Conservation (phyloP, 2,329 filamentous ascomycete species). For the Diaporthe vaccinii region DNA sequence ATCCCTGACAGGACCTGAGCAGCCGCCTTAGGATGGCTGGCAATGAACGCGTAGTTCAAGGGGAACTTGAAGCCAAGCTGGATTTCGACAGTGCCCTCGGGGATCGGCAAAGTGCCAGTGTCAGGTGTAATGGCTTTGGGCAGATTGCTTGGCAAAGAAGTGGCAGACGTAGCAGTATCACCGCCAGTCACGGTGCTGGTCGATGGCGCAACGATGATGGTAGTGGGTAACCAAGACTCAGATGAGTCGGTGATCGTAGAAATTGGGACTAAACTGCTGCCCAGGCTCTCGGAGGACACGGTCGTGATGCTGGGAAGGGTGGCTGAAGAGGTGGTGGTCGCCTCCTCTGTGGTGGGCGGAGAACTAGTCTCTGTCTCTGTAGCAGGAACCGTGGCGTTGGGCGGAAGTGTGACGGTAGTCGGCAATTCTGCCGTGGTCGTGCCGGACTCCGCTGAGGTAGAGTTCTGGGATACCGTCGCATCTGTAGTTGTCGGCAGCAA, state of each 20-base stretch:
- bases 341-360: conserved; percentile 56
- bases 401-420: conserved; percentile 35
- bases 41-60: conserved; percentile 89
- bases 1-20: conserved; percentile 88
- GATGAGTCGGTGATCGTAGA: conserved; percentile 59
- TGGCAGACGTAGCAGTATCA: conserved; percentile 56
- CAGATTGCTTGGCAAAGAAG: conserved; percentile 73
- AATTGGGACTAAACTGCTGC: conserved; percentile 47
- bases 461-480: conserved; percentile 34
- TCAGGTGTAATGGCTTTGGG: conserved; percentile 83
- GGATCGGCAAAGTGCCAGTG: conserved; percentile 64
- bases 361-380: conserved; percentile 26
- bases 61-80: conserved; percentile 87
- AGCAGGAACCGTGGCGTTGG: conserved; percentile 22
- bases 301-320: conserved; percentile 8
- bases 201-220: conserved; percentile 69
- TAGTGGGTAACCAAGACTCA: conserved; percentile 67
- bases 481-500: conserved; percentile 27
- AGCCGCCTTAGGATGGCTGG: conserved; percentile 77
- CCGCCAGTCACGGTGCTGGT: conserved; percentile 54
- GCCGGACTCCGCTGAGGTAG: conserved; percentile 36
- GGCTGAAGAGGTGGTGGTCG: conserved; percentile 49
- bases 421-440: conserved; percentile 35
- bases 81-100: conserved; percentile 77
- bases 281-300: conserved; percentile 36